Base-by-base conservation (phyloP, 352 stramenopile genomes). In the Pythium dissimile region DNA sequence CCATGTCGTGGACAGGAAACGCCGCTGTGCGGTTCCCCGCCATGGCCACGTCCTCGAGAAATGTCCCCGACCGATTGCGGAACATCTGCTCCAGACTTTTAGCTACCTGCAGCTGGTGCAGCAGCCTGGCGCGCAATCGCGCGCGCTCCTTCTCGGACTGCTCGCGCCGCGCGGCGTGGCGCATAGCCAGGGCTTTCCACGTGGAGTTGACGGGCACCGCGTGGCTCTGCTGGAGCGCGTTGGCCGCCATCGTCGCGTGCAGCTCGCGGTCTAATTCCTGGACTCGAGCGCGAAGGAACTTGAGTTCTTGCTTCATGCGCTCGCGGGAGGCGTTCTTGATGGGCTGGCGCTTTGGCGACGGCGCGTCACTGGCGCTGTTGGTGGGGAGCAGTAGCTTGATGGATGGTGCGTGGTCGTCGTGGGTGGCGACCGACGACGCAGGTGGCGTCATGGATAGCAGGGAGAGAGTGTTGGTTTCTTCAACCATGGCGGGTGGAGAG, bases 241-340 rank as follows among this genome's bases (percentile, higher is more conserved):
- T 47, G 8, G 48, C 21, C 0, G 50, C 50, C 9, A 58, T 24
- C 24, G 27, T 47, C 37, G 39, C 37, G 28, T 38, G 48, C 24
- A 58, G 38, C 27, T 58, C 50, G 1, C 50, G 50, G 37, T 58
- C 50, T 8, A 58, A 28, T 18, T 58, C 37, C 10, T 54, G 47
- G 3, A 54, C 47, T 31, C 35, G n/a, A 0, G 21, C 37, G 16
- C 45, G 47, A 1, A 62, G 37, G 28, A 50, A 62, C 28, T 34
- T 34, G n/a, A 23, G 34, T 20, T 62, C 54, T 4, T 34, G 24
- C 20, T 62, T 54, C 54, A 62, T 62, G 32, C 54, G 54, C 37
- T 62, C 54, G 24, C 54, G 44, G 24, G 54, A 62, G 12, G 34
- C 20, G 45, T 62, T 62, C 54, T 62, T 62, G 32, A 62, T 48